phyloP scores from a whole-genome alignment of 805 yeast genomes.

The Lipomyces spencermartinsiae region DNA sequence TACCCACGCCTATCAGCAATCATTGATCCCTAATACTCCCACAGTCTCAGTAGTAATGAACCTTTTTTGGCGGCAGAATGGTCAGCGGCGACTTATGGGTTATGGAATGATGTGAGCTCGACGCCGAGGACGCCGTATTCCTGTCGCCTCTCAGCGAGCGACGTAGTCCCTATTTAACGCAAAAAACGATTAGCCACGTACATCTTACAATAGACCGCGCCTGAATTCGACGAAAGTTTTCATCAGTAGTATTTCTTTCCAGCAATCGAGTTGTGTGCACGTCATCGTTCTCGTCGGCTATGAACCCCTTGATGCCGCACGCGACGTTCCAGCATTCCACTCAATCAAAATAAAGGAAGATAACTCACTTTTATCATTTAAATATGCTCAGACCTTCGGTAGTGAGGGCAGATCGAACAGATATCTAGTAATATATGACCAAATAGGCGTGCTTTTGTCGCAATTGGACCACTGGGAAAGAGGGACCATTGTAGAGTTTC shows the following conservation, averaged over 20 bases:
- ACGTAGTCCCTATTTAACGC: constrained; percentile 9
- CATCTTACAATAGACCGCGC: not conserved
- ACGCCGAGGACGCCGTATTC: not conserved
- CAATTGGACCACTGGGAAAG: not conserved
- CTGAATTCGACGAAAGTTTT: not conserved
- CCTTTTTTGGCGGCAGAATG: constrained; percentile 20
- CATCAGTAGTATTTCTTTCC: not conserved
- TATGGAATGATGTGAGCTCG: constrained; percentile 12
- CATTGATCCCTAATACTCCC: not conserved
- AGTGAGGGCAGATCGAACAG: not conserved
- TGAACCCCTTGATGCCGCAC: not conserved
- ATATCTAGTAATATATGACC: not conserved
- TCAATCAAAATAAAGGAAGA: not conserved
- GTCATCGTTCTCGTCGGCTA: not conserved
- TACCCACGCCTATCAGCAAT: constrained; percentile 4
- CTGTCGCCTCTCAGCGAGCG: constrained; percentile 15
- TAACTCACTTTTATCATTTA: not conserved
- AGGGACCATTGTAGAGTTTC: too few species aligned
- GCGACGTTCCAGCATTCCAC: not conserved
- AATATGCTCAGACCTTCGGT: not conserved
- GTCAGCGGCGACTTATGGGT: constrained; percentile 16
- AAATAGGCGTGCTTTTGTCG: not conserved
- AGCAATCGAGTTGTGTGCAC: not conserved
- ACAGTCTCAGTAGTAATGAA: not conserved
- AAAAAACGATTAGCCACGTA: not conserved